Base-by-base conservation (phyloP, 805 yeast species). In the Metschnikowia bowlesiae region DNA sequence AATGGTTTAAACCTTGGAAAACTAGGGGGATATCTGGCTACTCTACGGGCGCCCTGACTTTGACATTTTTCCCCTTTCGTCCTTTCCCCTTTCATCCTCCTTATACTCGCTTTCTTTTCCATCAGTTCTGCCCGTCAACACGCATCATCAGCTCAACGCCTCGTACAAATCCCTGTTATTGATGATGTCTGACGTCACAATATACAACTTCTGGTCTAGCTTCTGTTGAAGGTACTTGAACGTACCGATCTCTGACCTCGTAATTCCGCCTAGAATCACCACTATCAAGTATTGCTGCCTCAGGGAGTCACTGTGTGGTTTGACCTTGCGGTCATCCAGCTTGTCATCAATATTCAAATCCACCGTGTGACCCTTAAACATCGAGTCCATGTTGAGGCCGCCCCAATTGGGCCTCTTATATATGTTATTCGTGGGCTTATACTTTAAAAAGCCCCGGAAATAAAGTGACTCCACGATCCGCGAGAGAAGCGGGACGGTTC, bases 211-310 rank as follows among this genome's bases (percentile, higher is more conserved):
- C 56, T 73, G 73, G 42, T 64, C 62, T 32, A 75, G 60, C 50
- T 71, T 72, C 43, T 70, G 68, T 50, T 87, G 81, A n/a, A 88
- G 72, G 48, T 74, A 77, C 59, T 84, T 73, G 43, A 92, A 67
- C 3, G 90, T 83, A 3, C 92, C 81, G 14, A 91, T 72, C 65
- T 92, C 99, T 8, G 94, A 82, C 62, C 87, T 76, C 0, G 97
- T 89, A 7, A 91, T 70, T 0, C 99, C 98, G 11, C 98, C 98
- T 38, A 91, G 61, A 53, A 85, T 67, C 7, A 83, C 79, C 46
- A 88, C 57, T 53, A 89, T 61, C 52, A 67, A 48, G 62, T 68
- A 48, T 48, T 68, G 62, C 28, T 48, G 49, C 32, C 62, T 49
- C 55, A 10, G 3, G n/a, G 39, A 35, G 3, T 30, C 39, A 5